phyloP scores from a whole-genome alignment of 768 basidiomycete genomes.

The Rhodotorula babjevae region DNA sequence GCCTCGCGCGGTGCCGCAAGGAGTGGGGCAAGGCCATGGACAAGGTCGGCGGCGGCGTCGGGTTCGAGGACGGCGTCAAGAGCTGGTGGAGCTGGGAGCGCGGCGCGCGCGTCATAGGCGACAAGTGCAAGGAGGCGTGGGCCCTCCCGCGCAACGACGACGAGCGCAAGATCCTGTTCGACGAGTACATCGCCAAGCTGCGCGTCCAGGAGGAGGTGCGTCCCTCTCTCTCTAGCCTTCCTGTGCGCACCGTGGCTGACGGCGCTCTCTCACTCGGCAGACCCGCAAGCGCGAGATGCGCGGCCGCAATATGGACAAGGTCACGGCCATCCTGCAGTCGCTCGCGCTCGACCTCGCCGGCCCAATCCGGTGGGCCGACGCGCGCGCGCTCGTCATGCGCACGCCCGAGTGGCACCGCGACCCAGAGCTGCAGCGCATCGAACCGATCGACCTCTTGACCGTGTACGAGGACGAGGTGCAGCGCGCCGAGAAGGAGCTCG shows the following conservation, averaged over 20 bases:
- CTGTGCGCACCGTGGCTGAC: neutral
- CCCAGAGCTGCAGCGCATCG: conserved; percentile 70
- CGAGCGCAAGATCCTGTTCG: conserved; percentile 80
- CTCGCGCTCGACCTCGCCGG: conserved; percentile 77
- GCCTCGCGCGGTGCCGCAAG: conserved; percentile 54
- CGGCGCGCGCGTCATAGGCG: conserved; percentile 59
- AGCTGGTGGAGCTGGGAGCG: conserved; percentile 43
- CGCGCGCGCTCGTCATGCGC: conserved; percentile 67
- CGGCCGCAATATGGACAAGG: conserved; percentile 58
- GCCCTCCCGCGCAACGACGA: conserved; percentile 68
- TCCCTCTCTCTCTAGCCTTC: too few species aligned
- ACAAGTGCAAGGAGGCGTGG: conserved; percentile 68
- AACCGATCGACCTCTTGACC: conserved; percentile 82
- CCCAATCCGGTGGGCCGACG: conserved; percentile 79
- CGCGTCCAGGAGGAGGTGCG: conserved; percentile 83
- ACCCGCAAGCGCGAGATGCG: conserved; percentile 74
- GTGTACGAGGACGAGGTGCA: conserved; percentile 92
- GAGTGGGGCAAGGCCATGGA: conserved; percentile 88
- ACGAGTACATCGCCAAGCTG: conserved; percentile 81
- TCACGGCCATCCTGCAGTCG: conserved; percentile 76
- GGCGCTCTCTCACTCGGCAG: conserved; percentile 49
- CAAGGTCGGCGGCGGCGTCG: conserved; percentile 77
- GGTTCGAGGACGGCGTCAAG: conserved; percentile 67
- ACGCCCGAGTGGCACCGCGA: conserved; percentile 77
- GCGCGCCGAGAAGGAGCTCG: conserved; percentile 82